Conservation (phyloP, 2,329 filamentous ascomycete species). For the Colletotrichum sp. region DNA sequence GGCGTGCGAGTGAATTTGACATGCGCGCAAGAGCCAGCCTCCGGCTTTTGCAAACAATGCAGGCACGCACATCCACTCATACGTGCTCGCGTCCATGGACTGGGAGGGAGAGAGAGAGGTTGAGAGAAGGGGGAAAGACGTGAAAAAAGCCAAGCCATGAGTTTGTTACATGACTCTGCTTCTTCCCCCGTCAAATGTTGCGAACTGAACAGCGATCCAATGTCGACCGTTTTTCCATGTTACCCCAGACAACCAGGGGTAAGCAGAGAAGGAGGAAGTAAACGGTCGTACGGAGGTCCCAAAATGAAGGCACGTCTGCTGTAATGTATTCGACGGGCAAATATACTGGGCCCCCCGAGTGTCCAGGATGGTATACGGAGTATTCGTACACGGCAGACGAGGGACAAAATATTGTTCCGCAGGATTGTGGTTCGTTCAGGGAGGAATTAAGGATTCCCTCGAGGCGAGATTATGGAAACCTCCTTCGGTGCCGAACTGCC, state of each 20-base stretch:
- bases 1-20: not conserved
- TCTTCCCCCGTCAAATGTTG: not conserved
- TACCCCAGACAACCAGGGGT: not conserved
- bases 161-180: not conserved
- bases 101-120: not conserved
- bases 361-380: not conserved
- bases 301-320: not conserved
- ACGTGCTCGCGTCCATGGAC: not conserved
- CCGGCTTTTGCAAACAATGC: not conserved
- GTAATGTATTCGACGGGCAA: conserved; percentile 5
- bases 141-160: not conserved
- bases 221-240: conserved; percentile 7
- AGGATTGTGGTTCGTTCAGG: not conserved
- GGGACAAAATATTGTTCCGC: not conserved
- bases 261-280: not conserved
- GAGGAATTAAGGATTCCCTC: not conserved
- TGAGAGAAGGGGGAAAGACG: not conserved
- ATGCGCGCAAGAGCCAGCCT: not conserved
- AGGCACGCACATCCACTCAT: not conserved
- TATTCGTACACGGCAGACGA: not conserved
- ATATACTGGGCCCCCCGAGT: not conserved
- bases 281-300: not conserved
- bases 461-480: not conserved
- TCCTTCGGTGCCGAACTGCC: not conserved
- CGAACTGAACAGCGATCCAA: not conserved